Percentiles rank a stretch among this genome's conserved stretches.
These are phyloP conservation scores for Penicillium sp. DNA, from an alignment of 2,329 filamentous ascomycete genomes.

Conservation along the genomic window DNA sequence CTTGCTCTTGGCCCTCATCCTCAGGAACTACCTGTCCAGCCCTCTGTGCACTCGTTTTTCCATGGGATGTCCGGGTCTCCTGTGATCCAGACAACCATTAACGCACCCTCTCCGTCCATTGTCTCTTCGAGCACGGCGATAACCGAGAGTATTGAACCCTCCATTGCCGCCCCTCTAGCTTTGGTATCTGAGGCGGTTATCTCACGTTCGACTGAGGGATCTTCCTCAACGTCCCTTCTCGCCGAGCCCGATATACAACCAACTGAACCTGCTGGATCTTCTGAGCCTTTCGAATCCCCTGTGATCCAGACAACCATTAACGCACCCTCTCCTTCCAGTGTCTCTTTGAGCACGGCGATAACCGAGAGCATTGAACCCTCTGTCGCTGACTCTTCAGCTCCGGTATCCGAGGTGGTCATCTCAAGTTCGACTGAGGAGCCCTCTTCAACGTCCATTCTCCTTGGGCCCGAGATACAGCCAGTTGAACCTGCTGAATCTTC, in stretches of 20 bases:
- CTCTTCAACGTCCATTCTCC: not conserved
- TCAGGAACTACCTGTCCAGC: not conserved
- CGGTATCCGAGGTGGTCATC: not conserved
- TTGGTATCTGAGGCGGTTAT: not conserved
- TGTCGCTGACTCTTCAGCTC: not conserved
- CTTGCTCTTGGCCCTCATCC: constrained; percentile 10
- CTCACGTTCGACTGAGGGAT: not conserved
- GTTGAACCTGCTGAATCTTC: not conserved
- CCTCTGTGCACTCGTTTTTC: constrained; percentile 16
- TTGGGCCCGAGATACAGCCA: not conserved
- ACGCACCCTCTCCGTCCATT: not conserved
- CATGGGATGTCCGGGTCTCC: not conserved
- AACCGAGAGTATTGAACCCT: not conserved
- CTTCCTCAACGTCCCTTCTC: not conserved
- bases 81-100: not conserved
- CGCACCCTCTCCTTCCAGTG: not conserved
- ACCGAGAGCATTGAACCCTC: not conserved
- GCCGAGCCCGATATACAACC: too few relatives aligned
- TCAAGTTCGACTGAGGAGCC: not conserved
- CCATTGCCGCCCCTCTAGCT: not conserved
- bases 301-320: not conserved
- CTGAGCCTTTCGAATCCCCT: not conserved
- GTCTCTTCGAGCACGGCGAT: not conserved
- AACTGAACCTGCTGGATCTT: too few relatives aligned
- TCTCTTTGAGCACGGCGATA: not conserved